These are phyloP conservation scores for Cokeromyces recurvatus DNA, from an alignment of 371 early-diverging fungal genomes.

Conservation along the genomic window DNA sequence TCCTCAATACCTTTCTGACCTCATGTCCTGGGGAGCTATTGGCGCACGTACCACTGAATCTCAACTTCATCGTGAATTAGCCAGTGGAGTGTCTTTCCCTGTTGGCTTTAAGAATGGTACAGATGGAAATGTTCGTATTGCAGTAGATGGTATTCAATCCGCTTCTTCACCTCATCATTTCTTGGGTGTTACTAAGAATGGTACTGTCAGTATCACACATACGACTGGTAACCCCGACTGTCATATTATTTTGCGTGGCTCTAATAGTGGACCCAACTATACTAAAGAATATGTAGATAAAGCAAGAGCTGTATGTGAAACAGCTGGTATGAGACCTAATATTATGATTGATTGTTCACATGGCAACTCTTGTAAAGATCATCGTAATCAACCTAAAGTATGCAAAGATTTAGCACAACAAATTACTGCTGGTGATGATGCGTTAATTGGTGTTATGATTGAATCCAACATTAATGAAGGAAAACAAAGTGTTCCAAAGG, in stretches of 20 bases:
- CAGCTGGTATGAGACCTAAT: constrained; percentile 50
- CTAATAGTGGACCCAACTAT: constrained; percentile 83
- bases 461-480: constrained; percentile 89
- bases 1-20: constrained; percentile 90
- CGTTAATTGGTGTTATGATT: constrained; percentile 91
- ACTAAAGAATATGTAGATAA: constrained; percentile 53
- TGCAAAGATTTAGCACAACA: constrained; percentile 50
- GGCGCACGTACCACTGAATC: constrained; percentile 94
- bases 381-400: constrained; percentile 67
- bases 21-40: constrained; percentile 93
- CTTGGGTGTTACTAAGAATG: constrained; percentile 91
- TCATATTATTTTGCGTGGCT: constrained; percentile 65
- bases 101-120: constrained; percentile 96
- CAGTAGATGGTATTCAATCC: constrained; percentile 89
- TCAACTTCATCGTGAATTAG: constrained; percentile 91
- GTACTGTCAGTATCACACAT: constrained; percentile 83
- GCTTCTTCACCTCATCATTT: constrained; percentile 86
- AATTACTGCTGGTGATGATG: constrained; percentile 61
- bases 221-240: constrained; percentile 79
- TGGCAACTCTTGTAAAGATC: constrained; percentile 77
- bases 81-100: constrained; percentile 89
- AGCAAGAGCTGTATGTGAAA: constrained; percentile 50
- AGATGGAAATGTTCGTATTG: constrained; percentile 85
- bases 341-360: constrained; percentile 88
- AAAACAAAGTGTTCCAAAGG: constrained; percentile 70